A percentile compares a stretch with the other conserved stretches of the same genome.
Conservation (phyloP, 202 grass and related monocot genomes). For the Cymbopogon flexuosus region DNA sequence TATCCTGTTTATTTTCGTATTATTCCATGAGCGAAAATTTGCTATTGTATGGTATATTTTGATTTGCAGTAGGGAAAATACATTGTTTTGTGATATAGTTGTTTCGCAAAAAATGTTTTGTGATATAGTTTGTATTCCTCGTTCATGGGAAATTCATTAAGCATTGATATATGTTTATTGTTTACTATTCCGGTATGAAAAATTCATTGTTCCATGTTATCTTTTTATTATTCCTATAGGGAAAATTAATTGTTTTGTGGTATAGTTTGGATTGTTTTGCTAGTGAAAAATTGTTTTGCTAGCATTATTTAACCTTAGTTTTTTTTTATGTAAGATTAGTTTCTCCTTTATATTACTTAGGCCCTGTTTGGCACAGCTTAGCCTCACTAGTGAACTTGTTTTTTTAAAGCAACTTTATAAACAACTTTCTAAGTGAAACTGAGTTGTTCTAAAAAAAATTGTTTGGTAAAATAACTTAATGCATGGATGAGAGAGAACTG, state of each 20-base stretch:
- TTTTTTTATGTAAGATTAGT: neutral
- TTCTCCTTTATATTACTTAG: no score
- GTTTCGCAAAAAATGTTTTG: no score
- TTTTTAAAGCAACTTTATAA: no score
- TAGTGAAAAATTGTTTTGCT: neutral
- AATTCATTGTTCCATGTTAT: no score
- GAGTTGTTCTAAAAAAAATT: no score
- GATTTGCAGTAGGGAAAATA: neutral
- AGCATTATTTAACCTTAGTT: neutral
- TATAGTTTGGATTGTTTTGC: neutral
- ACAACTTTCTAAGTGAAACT: no score
- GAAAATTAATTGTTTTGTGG: neutral
- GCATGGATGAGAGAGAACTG: no score
- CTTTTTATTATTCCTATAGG: neutral
- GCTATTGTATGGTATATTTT: neutral
- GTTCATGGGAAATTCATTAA: neutral
- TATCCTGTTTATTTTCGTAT: no score
- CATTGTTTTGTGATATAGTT: neutral
- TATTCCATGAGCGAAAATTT: no score
- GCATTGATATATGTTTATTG: neutral
- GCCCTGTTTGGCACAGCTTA: no score
- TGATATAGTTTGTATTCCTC: neutral
- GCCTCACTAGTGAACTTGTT: no score
- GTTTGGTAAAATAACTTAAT: no score
- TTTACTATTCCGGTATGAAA: neutral